phyloP scores from a whole-genome alignment of 495 filamentous ascomycete species.

The Neurospora terricola region DNA sequence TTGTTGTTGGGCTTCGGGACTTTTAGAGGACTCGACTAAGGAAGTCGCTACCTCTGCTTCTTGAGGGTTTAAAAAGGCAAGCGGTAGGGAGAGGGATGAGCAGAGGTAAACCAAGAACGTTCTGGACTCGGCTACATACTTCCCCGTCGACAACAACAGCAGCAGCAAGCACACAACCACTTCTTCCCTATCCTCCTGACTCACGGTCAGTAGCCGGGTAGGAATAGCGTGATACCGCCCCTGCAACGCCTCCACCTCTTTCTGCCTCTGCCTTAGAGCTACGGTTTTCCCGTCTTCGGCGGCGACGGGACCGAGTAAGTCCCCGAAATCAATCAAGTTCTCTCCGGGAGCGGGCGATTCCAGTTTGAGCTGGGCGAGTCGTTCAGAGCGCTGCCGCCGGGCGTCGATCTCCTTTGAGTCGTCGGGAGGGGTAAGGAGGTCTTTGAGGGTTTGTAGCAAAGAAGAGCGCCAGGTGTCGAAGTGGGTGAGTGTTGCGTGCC shows the following conservation, averaged over 20 bases:
- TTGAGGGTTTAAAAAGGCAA: constrained; percentile 44
- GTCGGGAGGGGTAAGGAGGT: constrained; percentile 21
- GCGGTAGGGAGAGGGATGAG: constrained; percentile 8
- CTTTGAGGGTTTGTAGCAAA: constrained; percentile 25
- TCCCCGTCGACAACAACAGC: constrained; percentile 57
- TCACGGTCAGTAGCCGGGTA: constrained; percentile 29
- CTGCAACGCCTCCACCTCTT: constrained; percentile 25
- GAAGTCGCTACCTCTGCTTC: constrained; percentile 65
- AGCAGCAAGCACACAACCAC: constrained; percentile 53
- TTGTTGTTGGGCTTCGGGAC: constrained; percentile 16
- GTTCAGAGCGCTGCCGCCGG: constrained; percentile 23
- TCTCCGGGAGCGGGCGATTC: constrained; percentile 11
- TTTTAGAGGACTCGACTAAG: constrained; percentile 44
- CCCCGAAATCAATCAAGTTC: constrained; percentile 22
- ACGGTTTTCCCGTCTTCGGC: not conserved
- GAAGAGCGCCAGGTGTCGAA: constrained; percentile 33
- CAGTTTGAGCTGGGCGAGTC: constrained; percentile 9
- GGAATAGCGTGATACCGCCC: constrained; percentile 36
- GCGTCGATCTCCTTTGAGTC: constrained; percentile 29
- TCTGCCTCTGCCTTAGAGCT: not conserved
- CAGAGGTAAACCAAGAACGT: constrained; percentile 55
- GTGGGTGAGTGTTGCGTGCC: constrained; percentile 27
- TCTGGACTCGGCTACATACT: constrained; percentile 62
- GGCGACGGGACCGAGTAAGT: constrained; percentile 1
- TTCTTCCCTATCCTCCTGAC: constrained; percentile 34